Percentiles rank a stretch among this genome's conserved stretches.
These are phyloP conservation scores for Kodamaea laetipori DNA, from an alignment of 805 yeast species.

Conservation along the genomic window DNA sequence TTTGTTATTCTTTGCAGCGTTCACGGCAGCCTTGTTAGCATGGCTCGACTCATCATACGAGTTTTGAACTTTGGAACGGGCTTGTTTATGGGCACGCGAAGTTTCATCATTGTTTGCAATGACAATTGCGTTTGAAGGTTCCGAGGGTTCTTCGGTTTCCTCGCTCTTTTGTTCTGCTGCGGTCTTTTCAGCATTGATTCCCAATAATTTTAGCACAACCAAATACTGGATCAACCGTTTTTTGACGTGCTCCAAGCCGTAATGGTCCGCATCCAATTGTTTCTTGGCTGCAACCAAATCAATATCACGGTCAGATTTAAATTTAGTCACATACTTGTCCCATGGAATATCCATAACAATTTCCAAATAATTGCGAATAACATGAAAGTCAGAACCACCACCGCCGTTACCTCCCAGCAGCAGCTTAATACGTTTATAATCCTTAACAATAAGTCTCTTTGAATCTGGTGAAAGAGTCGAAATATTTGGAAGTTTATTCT, in stretches of 20 bases:
- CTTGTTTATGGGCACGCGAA: slow-evolving; percentile 25
- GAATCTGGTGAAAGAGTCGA: slow-evolving; percentile 38
- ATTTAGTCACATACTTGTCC: slow-evolving; percentile 40
- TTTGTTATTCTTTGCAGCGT: slow-evolving; percentile 38
- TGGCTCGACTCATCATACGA: slow-evolving; percentile 19
- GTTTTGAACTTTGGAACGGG: slow-evolving; percentile 21
- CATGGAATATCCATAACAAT: slow-evolving; percentile 68
- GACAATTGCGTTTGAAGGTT: slow-evolving; percentile 21
- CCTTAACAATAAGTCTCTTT: slow-evolving; percentile 46
- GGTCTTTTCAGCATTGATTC: slow-evolving; percentile 35
- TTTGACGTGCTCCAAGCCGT: slow-evolving; percentile 58
- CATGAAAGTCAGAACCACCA: slow-evolving; percentile 61
- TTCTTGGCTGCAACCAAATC: slow-evolving; percentile 47
- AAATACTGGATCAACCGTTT: slow-evolving; percentile 75
- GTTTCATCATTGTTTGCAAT: slow-evolving; percentile 42
- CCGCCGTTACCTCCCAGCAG: slow-evolving; percentile 41
- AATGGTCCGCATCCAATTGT: slow-evolving; percentile 45
- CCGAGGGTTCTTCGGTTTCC: slow-evolving; percentile 8
- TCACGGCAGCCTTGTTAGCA: slow-evolving; percentile 14
- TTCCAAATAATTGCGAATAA: slow-evolving; percentile 63
- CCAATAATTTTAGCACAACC: slow-evolving; percentile 68
- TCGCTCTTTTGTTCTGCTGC: slow-evolving; percentile 7
- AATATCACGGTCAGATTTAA: slow-evolving; percentile 43
- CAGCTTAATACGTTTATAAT: slow-evolving; percentile 54
- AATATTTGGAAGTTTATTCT: slow-evolving; percentile 37